phyloP scores from a whole-genome alignment of 805 yeast species.

The Candida xyloterini region DNA sequence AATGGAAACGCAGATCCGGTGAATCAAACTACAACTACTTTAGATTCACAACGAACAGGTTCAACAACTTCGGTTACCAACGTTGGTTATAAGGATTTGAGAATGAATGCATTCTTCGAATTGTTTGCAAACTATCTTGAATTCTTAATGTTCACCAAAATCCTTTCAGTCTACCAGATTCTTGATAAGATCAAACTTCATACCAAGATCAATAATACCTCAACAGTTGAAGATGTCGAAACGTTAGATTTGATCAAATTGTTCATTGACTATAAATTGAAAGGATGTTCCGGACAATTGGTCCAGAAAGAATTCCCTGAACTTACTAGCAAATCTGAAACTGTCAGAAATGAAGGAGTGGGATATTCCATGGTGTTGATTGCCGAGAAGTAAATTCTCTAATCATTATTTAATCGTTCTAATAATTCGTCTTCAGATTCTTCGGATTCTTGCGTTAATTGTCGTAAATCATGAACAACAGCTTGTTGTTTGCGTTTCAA shows the following conservation, averaged over 20 bases:
- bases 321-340: constrained; percentile 1
- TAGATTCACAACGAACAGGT: constrained; percentile 10
- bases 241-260: constrained; percentile 24
- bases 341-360: constrained; percentile 24
- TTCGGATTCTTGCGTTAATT: constrained; percentile 1
- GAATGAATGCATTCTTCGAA: constrained; percentile 31
- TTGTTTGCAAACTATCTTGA: constrained; percentile 31
- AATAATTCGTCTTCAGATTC: neutral
- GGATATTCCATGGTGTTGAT: constrained; percentile 25
- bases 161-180: constrained; percentile 18
- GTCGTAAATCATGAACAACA: constrained; percentile 5
- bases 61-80: constrained; percentile 5
- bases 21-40: constrained; percentile 7
- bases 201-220: neutral
- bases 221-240: constrained; percentile 9
- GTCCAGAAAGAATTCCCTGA: constrained; percentile 17
- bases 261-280: constrained; percentile 33
- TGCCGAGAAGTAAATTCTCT: constrained; percentile 22
- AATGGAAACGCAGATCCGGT: constrained; percentile 12
- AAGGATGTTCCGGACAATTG: constrained; percentile 25
- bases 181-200: constrained; percentile 14
- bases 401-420: neutral
- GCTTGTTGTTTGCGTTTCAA: constrained; percentile 1
- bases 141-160: constrained; percentile 21
- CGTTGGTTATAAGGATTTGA: constrained; percentile 25